Conservation (phyloP, 164 flowering plant species). For the Amborella trichopoda region DNA sequence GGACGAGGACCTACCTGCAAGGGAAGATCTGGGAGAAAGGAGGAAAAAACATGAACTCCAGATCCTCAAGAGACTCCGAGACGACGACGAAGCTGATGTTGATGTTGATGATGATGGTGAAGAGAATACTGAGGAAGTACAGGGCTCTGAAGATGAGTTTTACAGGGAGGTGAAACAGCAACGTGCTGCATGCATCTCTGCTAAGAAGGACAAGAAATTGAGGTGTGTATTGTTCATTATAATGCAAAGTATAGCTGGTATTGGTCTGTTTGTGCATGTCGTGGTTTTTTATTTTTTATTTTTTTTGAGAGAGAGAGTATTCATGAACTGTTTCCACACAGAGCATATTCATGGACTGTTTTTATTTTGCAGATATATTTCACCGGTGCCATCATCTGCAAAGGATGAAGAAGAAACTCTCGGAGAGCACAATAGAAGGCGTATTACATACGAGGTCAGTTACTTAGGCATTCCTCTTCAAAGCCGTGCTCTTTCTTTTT, state of each 20-base stretch:
- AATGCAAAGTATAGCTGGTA: too few relatives aligned
- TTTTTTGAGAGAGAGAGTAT: too few relatives aligned
- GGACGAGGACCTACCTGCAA: constrained; percentile 77
- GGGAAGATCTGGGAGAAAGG: constrained; percentile 94
- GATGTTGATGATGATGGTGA: constrained; percentile 25
- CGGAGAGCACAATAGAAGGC: constrained; percentile 86
- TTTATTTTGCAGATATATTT: too few relatives aligned
- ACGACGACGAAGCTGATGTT: constrained; percentile 26
- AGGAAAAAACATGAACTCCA: constrained; percentile 70
- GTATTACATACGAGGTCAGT: constrained; percentile 54
- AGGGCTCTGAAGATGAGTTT: constrained; percentile 58
- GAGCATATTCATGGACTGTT: too few relatives aligned
- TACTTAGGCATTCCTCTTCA: background rate
- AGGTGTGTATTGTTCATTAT: constrained; percentile 28
- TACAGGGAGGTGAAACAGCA: constrained; percentile 44
- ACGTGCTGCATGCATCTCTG: constrained; percentile 45
- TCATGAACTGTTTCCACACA: too few relatives aligned
- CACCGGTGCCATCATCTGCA: constrained; percentile 24
- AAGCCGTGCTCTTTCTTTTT: too few relatives aligned
- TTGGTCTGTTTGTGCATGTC: too few relatives aligned
- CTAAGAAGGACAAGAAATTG: constrained; percentile 42
- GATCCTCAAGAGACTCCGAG: constrained; percentile 64
- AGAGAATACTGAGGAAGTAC: constrained; percentile 7
- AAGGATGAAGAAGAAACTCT: constrained; percentile 48
- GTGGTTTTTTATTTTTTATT: too few relatives aligned